These are phyloP conservation scores for Neonectria coccinea DNA, from an alignment of 2,329 filamentous ascomycete species.

Conservation along the genomic window DNA sequence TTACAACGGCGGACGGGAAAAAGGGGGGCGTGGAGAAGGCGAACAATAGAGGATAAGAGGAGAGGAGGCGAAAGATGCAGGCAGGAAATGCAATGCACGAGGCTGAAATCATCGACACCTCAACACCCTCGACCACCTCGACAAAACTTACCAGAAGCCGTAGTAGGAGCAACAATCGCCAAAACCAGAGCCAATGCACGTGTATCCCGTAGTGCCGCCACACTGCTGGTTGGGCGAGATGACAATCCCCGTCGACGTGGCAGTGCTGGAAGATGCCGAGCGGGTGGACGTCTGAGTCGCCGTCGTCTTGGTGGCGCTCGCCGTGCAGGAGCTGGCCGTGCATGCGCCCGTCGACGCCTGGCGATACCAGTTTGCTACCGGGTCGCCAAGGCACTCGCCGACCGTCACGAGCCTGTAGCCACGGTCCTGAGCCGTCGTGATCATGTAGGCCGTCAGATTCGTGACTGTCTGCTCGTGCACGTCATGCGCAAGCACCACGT, in stretches of 20 bases:
- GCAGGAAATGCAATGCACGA: neutral
- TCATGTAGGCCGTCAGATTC: constrained; percentile 58
- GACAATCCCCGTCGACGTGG: constrained; percentile 35
- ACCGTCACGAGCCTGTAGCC: constrained; percentile 65
- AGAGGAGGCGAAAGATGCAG: neutral
- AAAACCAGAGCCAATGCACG: constrained; percentile 51
- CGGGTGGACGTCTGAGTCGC: constrained; percentile 26
- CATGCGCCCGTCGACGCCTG: constrained; percentile 33
- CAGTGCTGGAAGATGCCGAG: constrained; percentile 7
- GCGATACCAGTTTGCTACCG: constrained; percentile 65
- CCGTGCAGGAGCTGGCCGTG: constrained; percentile 17
- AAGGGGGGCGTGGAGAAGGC: neutral
- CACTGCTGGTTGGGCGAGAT: constrained; percentile 53
- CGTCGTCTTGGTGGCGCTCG: constrained; percentile 31
- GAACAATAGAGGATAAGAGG: neutral
- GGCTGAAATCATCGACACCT: constrained; percentile 9
- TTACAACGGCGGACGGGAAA: neutral
- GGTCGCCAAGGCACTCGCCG: constrained; percentile 68
- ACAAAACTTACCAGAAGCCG: constrained; percentile 53
- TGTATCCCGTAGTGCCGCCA: constrained; percentile 50
- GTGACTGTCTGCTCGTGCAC: constrained; percentile 61
- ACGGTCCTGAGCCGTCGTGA: constrained; percentile 52
- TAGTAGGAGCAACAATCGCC: constrained; percentile 56
- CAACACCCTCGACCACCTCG: neutral
- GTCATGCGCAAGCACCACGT: constrained; percentile 66